Base-by-base conservation (phyloP, 495 filamentous ascomycete genomes). In the Talaromyces liani region DNA sequence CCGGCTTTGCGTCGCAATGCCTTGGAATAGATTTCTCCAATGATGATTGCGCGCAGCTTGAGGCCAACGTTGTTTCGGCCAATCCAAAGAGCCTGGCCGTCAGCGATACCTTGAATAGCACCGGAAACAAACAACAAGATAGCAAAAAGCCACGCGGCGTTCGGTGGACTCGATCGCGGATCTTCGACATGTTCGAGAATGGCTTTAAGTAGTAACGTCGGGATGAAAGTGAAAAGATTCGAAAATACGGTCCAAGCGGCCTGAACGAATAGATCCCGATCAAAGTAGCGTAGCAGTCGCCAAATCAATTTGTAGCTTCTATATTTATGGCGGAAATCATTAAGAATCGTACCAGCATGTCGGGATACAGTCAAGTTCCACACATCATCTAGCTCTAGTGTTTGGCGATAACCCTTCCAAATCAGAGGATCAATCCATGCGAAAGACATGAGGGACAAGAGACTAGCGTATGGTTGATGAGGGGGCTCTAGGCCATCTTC, bases 1-100 rank as follows among this genome's bases (percentile, higher is more conserved):
- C 91, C 87, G 31, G 91, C 93, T 73, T 94, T 96, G 51, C 95
- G 87, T 65, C 93, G 84, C n/a, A 99, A 81, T 4, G 95, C 91
- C 75, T 99, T 99, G 41, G 93, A 90, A 71, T 98, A 99, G 45
- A 99, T 92, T 71, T 99, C 95, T 55, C 95, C 95, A 68, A 99
- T 90, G 49, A 99, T 91, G 67, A 99, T 92, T 25, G 95, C 92
- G 41, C 93, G 90, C 39, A 98, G 79, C 60, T 89, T 88, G 66
- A 99, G 91, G 73, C 93, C 96, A 61, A 98, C 91, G 72, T 91
- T 95, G 29, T 62, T 62, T 53, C 95, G 88, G 18, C 95, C 95
- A 60, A 96, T 87, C 85, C 87, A 98, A 0, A 99, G 83, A n/a
- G 92, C 90, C 72, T 96, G 92, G 16, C 87, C 88, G 73, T 91